phyloP scores from a whole-genome alignment of 169 alveolate species.

The Cryptosporidium felis region DNA sequence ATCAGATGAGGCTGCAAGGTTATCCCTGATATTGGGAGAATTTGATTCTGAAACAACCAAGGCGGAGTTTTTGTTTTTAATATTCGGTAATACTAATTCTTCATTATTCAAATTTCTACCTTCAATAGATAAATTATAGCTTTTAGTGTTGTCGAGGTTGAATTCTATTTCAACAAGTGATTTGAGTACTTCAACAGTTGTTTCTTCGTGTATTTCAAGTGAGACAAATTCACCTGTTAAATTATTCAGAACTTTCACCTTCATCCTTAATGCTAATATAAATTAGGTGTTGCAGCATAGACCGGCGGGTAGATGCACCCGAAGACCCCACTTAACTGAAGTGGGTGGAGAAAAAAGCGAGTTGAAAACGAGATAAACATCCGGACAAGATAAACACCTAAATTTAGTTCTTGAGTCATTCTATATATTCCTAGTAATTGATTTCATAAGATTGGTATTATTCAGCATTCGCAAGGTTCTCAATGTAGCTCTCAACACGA shows the following conservation, averaged over 20 bases:
- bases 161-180: constrained; percentile 16
- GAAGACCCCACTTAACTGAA: no score
- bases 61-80: not conserved
- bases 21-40: not conserved
- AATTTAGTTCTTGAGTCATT: no score
- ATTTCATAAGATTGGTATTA: no score
- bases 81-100: not conserved
- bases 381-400: no score
- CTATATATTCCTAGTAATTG: no score
- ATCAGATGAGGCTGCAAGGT: not conserved
- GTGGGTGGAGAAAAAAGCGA: no score
- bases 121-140: not conserved
- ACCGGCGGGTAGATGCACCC: no score
- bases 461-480: constrained; percentile 50
- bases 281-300: no score
- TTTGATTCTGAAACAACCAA: not conserved
- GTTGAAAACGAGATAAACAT: no score
- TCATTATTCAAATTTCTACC: constrained; percentile 20
- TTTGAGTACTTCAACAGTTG: constrained; percentile 45
- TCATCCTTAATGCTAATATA: not conserved
- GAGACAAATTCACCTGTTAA: constrained; percentile 21
- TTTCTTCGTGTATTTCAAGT: constrained; percentile 19
- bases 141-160: not conserved
- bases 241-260: not conserved
- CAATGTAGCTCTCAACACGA: constrained; percentile 60